Evolutionary conservation across 495 filamentous ascomycete species (phyloP).

Genomic region (Chaetomium cochliodes): DNA sequence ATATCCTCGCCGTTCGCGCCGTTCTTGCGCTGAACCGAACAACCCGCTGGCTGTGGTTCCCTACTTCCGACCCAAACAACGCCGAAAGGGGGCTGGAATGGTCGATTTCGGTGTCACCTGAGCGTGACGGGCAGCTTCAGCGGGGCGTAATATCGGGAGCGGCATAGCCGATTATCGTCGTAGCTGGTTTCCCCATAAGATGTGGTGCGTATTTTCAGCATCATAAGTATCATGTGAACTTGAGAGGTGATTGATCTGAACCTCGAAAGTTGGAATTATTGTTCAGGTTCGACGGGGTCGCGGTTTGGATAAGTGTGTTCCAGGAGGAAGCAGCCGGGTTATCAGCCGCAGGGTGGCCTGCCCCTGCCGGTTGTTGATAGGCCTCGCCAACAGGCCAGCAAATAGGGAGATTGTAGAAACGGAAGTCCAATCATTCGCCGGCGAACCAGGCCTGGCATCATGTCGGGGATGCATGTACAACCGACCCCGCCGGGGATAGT

Average conservation of each 20-base stretch:
- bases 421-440: slow-evolving; percentile 16
- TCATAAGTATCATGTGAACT: background rate
- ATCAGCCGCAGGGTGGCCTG: background rate
- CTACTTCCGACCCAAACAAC: background rate
- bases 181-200: background rate
- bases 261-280: background rate
- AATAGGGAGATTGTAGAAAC: slow-evolving; percentile 11
- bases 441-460: slow-evolving; percentile 3
- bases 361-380: slow-evolving; percentile 6
- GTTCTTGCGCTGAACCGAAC: background rate
- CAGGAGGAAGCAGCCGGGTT: background rate
- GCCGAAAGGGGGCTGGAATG: background rate
- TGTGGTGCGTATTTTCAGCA: too few species aligned
- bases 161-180: background rate
- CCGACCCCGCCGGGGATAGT: background rate
- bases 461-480: slow-evolving; percentile 6
- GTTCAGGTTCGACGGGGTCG: background rate
- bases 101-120: background rate
- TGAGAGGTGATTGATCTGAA: background rate
- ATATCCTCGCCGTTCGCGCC: background rate
- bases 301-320: background rate
- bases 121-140: background rate
- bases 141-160: background rate
- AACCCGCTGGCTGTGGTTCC: background rate
- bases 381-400: slow-evolving; percentile 15